Evolutionary conservation across 805 yeast genomes (phyloP).

Genomic region (Monosporozyma solicola): DNA sequence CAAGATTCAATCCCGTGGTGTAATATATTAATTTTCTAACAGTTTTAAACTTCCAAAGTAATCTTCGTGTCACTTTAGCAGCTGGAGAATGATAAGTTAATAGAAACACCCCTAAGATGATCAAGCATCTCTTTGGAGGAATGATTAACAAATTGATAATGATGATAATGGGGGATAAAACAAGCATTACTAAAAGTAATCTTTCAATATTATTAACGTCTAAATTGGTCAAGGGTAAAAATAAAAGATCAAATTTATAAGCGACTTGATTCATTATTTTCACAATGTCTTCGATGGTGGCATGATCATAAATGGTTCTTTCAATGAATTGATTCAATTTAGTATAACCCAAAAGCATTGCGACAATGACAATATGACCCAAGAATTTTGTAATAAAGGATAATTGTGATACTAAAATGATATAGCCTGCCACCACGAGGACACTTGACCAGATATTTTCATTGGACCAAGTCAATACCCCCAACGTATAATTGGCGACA

Average conservation of each 20-base stretch:
- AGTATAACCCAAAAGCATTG: conserved; percentile 53
- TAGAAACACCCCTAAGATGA: conserved; percentile 48
- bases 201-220: conserved; percentile 73
- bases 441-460: conserved; percentile 73
- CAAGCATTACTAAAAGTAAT: conserved; percentile 71
- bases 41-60: conserved; percentile 73
- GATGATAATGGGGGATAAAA: conserved; percentile 79
- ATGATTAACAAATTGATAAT: conserved; percentile 57
- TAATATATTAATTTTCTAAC: conserved; percentile 69
- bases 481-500: conserved; percentile 59
- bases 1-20: conserved; percentile 79
- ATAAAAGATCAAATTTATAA: conserved; percentile 63
- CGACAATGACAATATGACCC: conserved; percentile 63
- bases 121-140: conserved; percentile 58
- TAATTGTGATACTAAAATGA: conserved; percentile 58
- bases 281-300: conserved; percentile 81
- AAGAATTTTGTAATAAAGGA: conserved; percentile 63
- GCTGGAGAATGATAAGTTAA: conserved; percentile 83
- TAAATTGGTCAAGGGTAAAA: conserved; percentile 76
- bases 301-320: conserved; percentile 42
- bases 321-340: conserved; percentile 46
- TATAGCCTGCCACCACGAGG: conserved; percentile 39
- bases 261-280: conserved; percentile 67
- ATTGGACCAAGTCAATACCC: conserved; percentile 84
- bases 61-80: conserved; percentile 70